Conservation (phyloP, 2,329 filamentous ascomycete genomes). For the Amauroascus niger region DNA sequence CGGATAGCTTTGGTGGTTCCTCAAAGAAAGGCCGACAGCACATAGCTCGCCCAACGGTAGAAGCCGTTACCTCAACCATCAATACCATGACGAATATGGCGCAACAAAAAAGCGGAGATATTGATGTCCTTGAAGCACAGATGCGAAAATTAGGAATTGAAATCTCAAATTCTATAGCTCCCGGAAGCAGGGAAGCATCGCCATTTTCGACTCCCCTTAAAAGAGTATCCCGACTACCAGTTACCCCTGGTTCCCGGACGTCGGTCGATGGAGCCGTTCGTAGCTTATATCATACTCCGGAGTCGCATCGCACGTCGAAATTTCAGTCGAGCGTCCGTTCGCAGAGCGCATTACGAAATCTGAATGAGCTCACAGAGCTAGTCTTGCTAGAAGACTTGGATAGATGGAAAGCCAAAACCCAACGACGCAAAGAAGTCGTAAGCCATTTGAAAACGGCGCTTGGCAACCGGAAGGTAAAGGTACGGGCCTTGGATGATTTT, state of each 20-base stretch:
- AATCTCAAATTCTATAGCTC: constrained; percentile 13
- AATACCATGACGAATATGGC: constrained; percentile 85
- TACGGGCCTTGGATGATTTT: constrained; percentile 24
- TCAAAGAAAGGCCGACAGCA: constrained; percentile 17
- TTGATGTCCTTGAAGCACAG: constrained; percentile 81
- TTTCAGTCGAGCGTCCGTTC: constrained; percentile 27
- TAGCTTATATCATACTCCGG: constrained; percentile 35
- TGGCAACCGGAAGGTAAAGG: constrained; percentile 27
- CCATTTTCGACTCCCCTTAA: constrained; percentile 31
- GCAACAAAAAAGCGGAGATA: constrained; percentile 80
- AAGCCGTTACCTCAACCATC: constrained; percentile 85
- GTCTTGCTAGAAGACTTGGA: constrained; percentile 24
- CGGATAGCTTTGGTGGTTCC: constrained; percentile 41
- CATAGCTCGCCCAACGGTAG: constrained; percentile 62
- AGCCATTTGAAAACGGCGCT: constrained; percentile 31
- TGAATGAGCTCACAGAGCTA: constrained; percentile 22
- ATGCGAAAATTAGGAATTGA: constrained; percentile 60
- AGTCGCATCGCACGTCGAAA: constrained; percentile 23
- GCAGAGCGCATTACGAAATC: constrained; percentile 29
- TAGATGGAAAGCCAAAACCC: constrained; percentile 30
- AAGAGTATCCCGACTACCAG: constrained; percentile 28
- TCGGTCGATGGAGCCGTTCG: constrained; percentile 25
- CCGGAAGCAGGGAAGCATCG: constrained; percentile 24
- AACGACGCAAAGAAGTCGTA: constrained; percentile 30
- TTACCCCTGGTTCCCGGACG: constrained; percentile 32